Evolutionary conservation across 805 yeast genomes (phyloP), one percentile per base, ranked within the genome.

Genomic region (Naumovozyma baii): DNA sequence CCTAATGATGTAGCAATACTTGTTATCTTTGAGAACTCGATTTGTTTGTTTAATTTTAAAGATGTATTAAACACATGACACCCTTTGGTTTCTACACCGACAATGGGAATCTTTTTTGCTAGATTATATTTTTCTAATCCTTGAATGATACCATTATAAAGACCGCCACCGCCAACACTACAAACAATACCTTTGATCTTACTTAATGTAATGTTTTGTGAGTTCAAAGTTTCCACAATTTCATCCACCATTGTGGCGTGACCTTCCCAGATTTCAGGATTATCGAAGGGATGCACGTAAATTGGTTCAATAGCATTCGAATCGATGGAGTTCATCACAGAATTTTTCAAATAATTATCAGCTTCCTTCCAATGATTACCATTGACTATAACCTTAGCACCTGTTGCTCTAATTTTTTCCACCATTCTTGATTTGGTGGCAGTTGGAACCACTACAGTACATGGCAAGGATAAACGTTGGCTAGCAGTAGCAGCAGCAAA

Each of bases 1-100:
- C 85, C 84, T 39, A 81, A 64, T 0, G 82, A 74, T 2, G 76
- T 69, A 2, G 87, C 88, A 39, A 80, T 59, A 7, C 83, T 73
- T 16, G 64, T 54, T 4, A 72, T 69, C 29, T 72, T 68, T 2
- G 63, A 59, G 18, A 79, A 59, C 12, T 55, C 54, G 8, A 77
- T 68, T 7, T 67, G 66, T 35, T 65, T 48, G 5, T 71, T 68
- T 1, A 71, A 68, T 30, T 62, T 58, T 34, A 80, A 55, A 1
- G 83, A 71, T 33, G 63, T 63, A 42, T 69, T 60, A 41, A 80
- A 69, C 0, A 81, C 74, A 9, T 80, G 78, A 12, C 79, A 77
- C 16, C 78, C 79, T n/a, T 56, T 61, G 0, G 86, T 77, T 52
- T 80, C 87, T 3, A 78, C 69, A 13, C 73, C 72, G 14, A 70